Evolutionary conservation across 164 flowering plant species (phyloP), one percentile per base, ranked within the genome.

Genomic region (Annona squamosa): DNA sequence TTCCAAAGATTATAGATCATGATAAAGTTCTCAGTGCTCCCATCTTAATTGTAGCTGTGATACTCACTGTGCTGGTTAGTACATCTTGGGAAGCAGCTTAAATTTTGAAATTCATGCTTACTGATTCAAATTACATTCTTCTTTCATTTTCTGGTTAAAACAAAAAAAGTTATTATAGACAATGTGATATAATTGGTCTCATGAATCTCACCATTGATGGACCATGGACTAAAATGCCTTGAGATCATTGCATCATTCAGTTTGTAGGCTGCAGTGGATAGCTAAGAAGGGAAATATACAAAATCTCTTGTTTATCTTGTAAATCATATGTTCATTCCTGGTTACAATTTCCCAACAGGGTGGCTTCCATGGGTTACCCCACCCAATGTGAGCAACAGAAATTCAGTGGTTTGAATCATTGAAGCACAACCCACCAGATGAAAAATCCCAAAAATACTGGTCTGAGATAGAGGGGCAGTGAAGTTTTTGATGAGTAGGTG

Each of bases 11-110:
- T 72, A 7, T 88, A 78, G 78, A 83, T 86, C 44, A 71, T 3
- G 70, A 63, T 18, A 26, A 48, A 42, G 66, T 76, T 13, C 57
- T 81, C 71, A 81, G 87, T 73, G 78, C 72, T 80, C 79, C 82
- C 45, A 83, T 87, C 42, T 64, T 87, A 47, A n/a, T 71, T 63
- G 89, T 74, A 48, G 89, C 85, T 48, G 3, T 70, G 5, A 19
- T 85, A 63, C 81, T 87, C 73, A 80, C 89, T 26, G 17, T 91
- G 72, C 75, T 81, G 89, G 98, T 93, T 73, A 75, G 91, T 80
- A 75, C 13, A 66, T 4, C 68, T 44, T 42, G 12, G 6, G n/a
- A 37, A 37, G 68, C 45, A 37, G 42, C 2, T 42, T 16, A 12
- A 41, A 3, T 65, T 12, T 41, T 65, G 12, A 6, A 16, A 42